These are phyloP conservation scores for Neoboletus magnificus DNA, from an alignment of 768 basidiomycete genomes.

Conservation along the genomic window DNA sequence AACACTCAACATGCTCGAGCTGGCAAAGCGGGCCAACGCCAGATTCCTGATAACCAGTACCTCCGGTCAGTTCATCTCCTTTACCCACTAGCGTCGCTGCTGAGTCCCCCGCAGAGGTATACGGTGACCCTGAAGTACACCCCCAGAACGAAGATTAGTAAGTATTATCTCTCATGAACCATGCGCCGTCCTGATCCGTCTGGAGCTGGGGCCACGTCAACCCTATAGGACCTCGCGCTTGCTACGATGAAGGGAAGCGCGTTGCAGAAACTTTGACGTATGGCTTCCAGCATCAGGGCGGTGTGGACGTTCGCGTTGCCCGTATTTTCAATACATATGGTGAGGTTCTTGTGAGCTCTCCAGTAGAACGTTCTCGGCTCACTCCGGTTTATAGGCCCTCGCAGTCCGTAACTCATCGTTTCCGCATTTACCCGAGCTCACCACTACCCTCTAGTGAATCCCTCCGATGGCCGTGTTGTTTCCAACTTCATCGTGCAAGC, in stretches of 20 bases:
- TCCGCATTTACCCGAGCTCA: slow-evolving; percentile 17
- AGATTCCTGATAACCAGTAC: slow-evolving; percentile 95
- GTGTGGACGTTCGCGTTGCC: slow-evolving; percentile 93
- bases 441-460: slow-evolving; percentile 68
- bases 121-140: slow-evolving; percentile 97
- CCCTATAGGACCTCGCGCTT: slow-evolving; percentile 97
- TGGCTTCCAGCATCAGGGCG: slow-evolving; percentile 91
- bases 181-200: slow-evolving; percentile 15
- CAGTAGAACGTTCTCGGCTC: not conserved
- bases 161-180: slow-evolving; percentile 27
- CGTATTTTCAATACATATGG: slow-evolving; percentile 99
- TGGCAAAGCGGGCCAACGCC: slow-evolving; percentile 96
- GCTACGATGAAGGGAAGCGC: slow-evolving; percentile 99
- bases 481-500: slow-evolving; percentile 99
- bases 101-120: slow-evolving; percentile 64
- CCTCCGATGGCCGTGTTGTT: slow-evolving; percentile 94
- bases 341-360: slow-evolving; percentile 10
- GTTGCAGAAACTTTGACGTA: slow-evolving; percentile 98
- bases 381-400: slow-evolving; percentile 40
- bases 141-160: slow-evolving; percentile 96
- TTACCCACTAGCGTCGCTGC: not conserved
- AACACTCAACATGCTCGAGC: slow-evolving; percentile 96
- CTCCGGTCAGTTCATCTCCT: slow-evolving; percentile 57
- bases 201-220: slow-evolving; percentile 96
- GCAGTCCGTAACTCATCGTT: slow-evolving; percentile 53